Conservation (phyloP, 1,139 yeast species). For the Yamadazyma taylorii region DNA sequence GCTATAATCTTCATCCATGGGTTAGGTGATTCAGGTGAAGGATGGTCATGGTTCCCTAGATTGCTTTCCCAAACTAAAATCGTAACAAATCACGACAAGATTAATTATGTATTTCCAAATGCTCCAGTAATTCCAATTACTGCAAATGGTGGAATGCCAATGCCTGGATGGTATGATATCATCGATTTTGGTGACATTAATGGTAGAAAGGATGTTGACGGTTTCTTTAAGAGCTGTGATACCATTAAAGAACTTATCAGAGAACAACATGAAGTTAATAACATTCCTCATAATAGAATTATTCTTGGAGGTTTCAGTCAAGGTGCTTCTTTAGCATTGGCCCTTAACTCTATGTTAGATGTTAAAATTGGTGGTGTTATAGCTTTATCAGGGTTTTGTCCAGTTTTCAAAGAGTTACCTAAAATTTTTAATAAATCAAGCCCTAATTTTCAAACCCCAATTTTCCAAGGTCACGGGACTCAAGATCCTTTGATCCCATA, state of each 20-base stretch:
- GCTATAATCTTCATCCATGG: conserved; percentile 87
- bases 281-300: conserved; percentile 70
- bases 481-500: conserved; percentile 65
- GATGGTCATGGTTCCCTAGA: conserved; percentile 81
- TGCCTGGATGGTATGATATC: conserved; percentile 93
- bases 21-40: conserved; percentile 85
- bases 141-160: conserved; percentile 60
- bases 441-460: conserved; percentile 64
- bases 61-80: conserved; percentile 40
- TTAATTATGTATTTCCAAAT: conserved; percentile 82
- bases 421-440: conserved; percentile 21
- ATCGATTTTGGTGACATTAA: conserved; percentile 50
- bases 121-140: conserved; percentile 78
- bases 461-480: conserved; percentile 89
- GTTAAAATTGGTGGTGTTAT: conserved; percentile 75
- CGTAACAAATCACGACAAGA: conserved; percentile 51
- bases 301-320: conserved; percentile 93
- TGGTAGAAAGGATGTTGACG: conserved; percentile 59
- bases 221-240: conserved; percentile 60
- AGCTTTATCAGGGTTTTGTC: conserved; percentile 77
- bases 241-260: conserved; percentile 53
- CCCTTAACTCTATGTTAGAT: conserved; percentile 46
- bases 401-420: conserved; percentile 46
- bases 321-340: conserved; percentile 83
- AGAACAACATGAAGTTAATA: conserved; percentile 57